Evolutionary conservation across 2,329 filamentous ascomycete species (phyloP), one percentile per base, ranked within the genome.

Genomic region (Hypoxylon rubiginosum): DNA sequence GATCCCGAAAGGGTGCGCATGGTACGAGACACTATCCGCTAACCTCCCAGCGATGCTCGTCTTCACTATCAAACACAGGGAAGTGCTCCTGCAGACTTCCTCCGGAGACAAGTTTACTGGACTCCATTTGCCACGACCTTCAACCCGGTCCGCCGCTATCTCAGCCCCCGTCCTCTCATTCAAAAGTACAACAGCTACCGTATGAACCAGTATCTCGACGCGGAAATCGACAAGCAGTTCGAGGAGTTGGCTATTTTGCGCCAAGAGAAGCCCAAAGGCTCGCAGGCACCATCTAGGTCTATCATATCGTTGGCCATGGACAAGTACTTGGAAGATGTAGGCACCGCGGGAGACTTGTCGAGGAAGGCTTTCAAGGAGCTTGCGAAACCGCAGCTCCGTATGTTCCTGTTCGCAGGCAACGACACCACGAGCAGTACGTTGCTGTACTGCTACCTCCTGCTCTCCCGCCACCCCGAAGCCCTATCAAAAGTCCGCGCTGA

Each of bases 361-460:
- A 61, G 60, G 6, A 50, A 65, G 0, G 21, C 3, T 3, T 67
- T 72, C 30, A 73, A 68, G 30, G 28, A 46, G 19, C 36, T 64
- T 21, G 68, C 62, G 1, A 70, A 60, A 17, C 60, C 62, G 11
- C 73, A 74, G 7, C 43, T 75, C 0, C 68, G 71, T 2, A 52
- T 71, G 43, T 74, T 75, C 52, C 60, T 89, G 5, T 86, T 86
- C 15, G 89, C 88, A 0, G 89, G 89, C 1, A 88, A 89, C 70
- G 89, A 91, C 68, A 90, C 89, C 0, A 88, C 86, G n/a, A 85
- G 83, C 28, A 87, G 88, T 49, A 87, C 84, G 7, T 75, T 87
- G 1, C 79, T 80, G 24, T 88, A 85, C 73, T 76, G 82, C 7
- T 79, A 83, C 36, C 81, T 83, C 70, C 78, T 86, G 64, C 78